A percentile compares a stretch with the other conserved stretches of the same genome.
phyloP scores from a whole-genome alignment of 345 rosid genomes.

The Balakata baccata region DNA sequence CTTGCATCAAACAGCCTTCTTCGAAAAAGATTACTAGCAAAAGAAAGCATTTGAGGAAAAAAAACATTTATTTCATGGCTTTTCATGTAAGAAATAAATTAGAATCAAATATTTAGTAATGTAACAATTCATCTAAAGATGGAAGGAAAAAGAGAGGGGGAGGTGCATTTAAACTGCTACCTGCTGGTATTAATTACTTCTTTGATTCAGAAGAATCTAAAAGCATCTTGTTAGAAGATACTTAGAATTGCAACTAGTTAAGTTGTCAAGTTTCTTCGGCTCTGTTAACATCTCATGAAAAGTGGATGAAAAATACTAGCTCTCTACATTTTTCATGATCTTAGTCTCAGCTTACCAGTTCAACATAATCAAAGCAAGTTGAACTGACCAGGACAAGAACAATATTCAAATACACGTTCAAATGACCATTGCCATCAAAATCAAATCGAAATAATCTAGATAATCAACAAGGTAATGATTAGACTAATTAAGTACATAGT shows the following conservation, averaged over 20 bases:
- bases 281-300: constrained; percentile 1
- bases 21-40: no score
- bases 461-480: not conserved
- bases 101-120: no score
- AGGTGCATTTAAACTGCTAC: no score
- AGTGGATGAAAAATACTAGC: not conserved
- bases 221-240: not conserved
- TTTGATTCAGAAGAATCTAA: not conserved
- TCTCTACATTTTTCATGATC: not conserved
- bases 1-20: no score
- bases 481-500: not conserved
- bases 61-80: no score
- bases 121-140: no score
- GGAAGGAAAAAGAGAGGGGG: no score
- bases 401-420: not conserved
- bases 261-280: not conserved
- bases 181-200: no score
- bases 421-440: not conserved
- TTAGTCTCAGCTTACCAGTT: not conserved
- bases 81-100: no score
- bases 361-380: not conserved
- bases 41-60: no score
- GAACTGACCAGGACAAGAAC: not conserved
- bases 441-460: not conserved
- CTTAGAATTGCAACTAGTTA: not conserved